Evolutionary conservation across 208 protist species (phyloP).

Genomic region (Leishmania guyanensis): DNA sequence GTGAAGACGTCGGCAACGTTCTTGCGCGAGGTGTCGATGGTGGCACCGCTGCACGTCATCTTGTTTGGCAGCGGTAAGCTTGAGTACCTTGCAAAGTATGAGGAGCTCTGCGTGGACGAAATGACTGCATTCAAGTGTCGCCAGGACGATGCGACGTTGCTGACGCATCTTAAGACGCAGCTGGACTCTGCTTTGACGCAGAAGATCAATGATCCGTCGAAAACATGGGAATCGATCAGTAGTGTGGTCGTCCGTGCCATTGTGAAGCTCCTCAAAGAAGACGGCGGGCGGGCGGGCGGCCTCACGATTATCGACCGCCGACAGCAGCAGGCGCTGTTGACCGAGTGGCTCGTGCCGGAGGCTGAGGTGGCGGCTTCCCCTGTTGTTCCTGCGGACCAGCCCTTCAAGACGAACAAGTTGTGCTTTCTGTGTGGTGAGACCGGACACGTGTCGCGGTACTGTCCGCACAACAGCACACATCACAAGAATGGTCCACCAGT

Average conservation of each 20-base stretch:
- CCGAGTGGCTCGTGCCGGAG: slow-evolving; percentile 31
- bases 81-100: slow-evolving; percentile 78
- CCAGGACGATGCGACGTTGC: slow-evolving; percentile 77
- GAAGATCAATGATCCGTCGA: slow-evolving; percentile 87
- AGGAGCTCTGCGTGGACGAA: slow-evolving; percentile 86
- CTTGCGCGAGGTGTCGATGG: slow-evolving; percentile 89
- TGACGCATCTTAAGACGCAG: slow-evolving; percentile 85
- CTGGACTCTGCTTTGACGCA: slow-evolving; percentile 81
- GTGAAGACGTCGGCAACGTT: slow-evolving; percentile 93
- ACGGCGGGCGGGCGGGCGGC: slow-evolving; percentile 34
- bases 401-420: slow-evolving; percentile 63
- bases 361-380: slow-evolving; percentile 1
- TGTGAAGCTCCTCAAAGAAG: slow-evolving; percentile 77
- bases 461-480: slow-evolving; percentile 55
- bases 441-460: slow-evolving; percentile 81
- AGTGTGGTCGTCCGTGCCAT: slow-evolving; percentile 85
- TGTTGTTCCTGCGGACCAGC: slow-evolving; percentile 40
- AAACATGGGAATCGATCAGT: slow-evolving; percentile 83
- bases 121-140: slow-evolving; percentile 77
- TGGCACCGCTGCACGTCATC: slow-evolving; percentile 92
- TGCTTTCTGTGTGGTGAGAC: slow-evolving; percentile 81
- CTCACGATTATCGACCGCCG: slow-evolving; percentile 77
- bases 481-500: slow-evolving; percentile 65
- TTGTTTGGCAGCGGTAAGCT: slow-evolving; percentile 90
- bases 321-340: slow-evolving; percentile 54